phyloP scores from a whole-genome alignment of 495 filamentous ascomycete species.

The Penicillium daleae region DNA sequence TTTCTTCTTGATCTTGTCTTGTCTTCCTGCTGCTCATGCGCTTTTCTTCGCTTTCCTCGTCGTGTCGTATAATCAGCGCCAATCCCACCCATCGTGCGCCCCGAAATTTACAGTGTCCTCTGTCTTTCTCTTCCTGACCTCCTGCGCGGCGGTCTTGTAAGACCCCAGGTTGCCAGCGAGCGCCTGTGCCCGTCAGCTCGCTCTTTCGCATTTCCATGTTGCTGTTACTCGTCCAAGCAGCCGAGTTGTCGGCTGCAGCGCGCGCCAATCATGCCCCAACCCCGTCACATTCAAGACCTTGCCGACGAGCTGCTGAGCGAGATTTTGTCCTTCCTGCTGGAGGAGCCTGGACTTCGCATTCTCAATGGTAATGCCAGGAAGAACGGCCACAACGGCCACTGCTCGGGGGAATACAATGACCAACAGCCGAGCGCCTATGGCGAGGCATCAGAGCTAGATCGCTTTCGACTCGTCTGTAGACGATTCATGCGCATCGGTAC shows the following conservation, averaged over 20 bases:
- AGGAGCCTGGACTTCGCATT: constrained; percentile 19
- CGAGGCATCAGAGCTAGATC: constrained; percentile 45
- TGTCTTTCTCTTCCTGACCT: constrained; percentile 14
- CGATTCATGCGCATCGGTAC: constrained; percentile 65
- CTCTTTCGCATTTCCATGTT: constrained; percentile 40
- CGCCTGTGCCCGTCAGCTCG: constrained; percentile 3
- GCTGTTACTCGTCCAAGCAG: constrained; percentile 41
- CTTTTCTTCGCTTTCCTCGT: background rate
- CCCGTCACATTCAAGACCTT: constrained; percentile 51
- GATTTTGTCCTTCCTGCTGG: constrained; percentile 50
- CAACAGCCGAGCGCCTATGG: constrained; percentile 22
- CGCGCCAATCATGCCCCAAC: constrained; percentile 42
- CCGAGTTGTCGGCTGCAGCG: constrained; percentile 43
- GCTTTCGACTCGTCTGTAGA: constrained; percentile 63
- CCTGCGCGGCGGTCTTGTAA: constrained; percentile 11
- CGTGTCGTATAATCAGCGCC: background rate
- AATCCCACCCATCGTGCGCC: constrained; percentile 4
- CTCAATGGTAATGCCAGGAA: constrained; percentile 10
- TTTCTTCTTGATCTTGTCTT: background rate
- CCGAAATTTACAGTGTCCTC: background rate
- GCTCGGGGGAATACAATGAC: background rate
- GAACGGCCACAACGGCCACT: constrained; percentile 8
- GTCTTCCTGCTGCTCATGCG: background rate
- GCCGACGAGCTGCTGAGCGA: constrained; percentile 65
- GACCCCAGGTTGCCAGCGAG: constrained; percentile 13